Base-by-base conservation (phyloP, 1,284 basidiomycete species). In the Heterobasidion annosum region DNA sequence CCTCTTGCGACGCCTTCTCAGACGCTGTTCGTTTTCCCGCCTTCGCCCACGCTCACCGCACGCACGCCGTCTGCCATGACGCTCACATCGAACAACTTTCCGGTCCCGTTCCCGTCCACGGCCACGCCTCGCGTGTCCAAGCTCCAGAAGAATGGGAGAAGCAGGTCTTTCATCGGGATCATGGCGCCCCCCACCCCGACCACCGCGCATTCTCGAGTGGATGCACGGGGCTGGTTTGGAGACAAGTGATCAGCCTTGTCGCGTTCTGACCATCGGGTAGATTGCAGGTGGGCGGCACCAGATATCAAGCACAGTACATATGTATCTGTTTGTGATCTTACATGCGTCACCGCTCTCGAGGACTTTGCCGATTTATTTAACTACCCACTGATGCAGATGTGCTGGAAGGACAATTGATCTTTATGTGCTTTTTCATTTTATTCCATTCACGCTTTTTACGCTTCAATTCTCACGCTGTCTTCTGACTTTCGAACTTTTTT, bases 21-120 rank as follows among this genome's bases (percentile, higher is more conserved):
- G 65, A 91, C 88, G 0, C 73, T 91, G 49, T 91, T 91, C 62
- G 83, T 91, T 43, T 91, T 91, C 65, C 88, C 88, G 2, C 87
- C 88, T 40, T 89, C 87, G 12, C 87, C 88, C 8, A 85, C 80
- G 7, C 65, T 77, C 55, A 73, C 73, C 56, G 74, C 79, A 44
- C 78, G 81, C 48, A 90, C 81, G 56, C 85, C 83, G 48, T 84
- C 80, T 59, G 91, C 82, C 48, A 83, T 84, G 76, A 89, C 82
- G 51, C 71, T 89, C 58, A 90, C 77, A 58, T 87, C 80, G 58
- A 83, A 73, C 59, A 6, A 52, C 13, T 71, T 70, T 34, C 67
- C 73, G 43, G 71, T 78, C 48, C 79, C 83, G 15, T 85, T 86
- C 68, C 81, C 83, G 10, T 72, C 74, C 48, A 65, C 81, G 58